Evolutionary conservation across 2,329 filamentous ascomycete genomes (phyloP).

Genomic region (Colletotrichum gloeosporioides): DNA sequence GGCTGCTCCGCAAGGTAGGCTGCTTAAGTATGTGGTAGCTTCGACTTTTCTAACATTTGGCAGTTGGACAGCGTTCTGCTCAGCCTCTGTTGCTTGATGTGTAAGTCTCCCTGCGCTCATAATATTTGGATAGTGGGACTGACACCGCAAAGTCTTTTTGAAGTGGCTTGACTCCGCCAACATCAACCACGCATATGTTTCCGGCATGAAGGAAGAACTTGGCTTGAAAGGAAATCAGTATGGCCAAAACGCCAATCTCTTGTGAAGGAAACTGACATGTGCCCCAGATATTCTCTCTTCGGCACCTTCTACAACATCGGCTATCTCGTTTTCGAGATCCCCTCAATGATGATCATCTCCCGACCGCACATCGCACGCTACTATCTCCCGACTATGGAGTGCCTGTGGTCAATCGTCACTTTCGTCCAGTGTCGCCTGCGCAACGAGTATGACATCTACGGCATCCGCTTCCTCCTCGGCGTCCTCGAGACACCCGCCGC

Average conservation of each 20-base stretch:
- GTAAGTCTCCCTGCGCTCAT: neutral
- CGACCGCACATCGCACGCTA: slow-evolving; percentile 17
- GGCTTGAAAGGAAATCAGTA: slow-evolving; percentile 34
- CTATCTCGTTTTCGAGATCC: slow-evolving; percentile 24
- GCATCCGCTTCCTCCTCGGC: slow-evolving; percentile 31
- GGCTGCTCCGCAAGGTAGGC: slow-evolving; percentile 5
- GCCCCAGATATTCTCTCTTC: slow-evolving; percentile 16
- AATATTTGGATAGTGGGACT: neutral
- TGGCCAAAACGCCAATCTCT: too few relatives aligned
- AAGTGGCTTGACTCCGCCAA: slow-evolving; percentile 37
- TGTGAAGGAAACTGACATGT: neutral
- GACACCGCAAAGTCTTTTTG: slow-evolving; percentile 18
- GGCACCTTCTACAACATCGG: slow-evolving; percentile 20
- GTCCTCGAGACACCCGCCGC: slow-evolving; percentile 25
- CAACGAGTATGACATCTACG: slow-evolving; percentile 28
- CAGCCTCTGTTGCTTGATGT: slow-evolving; percentile 23
- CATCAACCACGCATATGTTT: slow-evolving; percentile 38
- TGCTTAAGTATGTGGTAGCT: neutral
- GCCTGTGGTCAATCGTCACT: slow-evolving; percentile 21
- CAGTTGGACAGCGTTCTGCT: slow-evolving; percentile 35
- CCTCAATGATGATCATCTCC: slow-evolving; percentile 23
- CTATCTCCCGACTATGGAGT: slow-evolving; percentile 23
- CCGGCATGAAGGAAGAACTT: slow-evolving; percentile 42
- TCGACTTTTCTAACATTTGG: neutral
- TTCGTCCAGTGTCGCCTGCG: slow-evolving; percentile 23